phyloP scores from a whole-genome alignment of 371 early-diverging fungal genomes.

The Furculomyces boomerangus region DNA sequence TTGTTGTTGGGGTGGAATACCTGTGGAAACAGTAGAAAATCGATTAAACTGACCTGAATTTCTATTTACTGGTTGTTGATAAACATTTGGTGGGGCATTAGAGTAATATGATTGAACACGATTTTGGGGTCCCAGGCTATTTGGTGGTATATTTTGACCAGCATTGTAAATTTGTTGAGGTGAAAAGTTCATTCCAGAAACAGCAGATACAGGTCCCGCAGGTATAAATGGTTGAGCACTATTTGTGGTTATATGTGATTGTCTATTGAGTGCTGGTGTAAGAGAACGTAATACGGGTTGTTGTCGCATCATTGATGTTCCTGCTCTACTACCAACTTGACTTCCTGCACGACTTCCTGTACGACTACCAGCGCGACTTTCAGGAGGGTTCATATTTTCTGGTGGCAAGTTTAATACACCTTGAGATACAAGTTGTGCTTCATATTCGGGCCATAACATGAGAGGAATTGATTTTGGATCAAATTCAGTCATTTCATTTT shows the following conservation, averaged over 20 bases:
- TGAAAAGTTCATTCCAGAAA: no score
- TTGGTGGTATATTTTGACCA: no score
- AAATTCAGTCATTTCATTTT: constrained; percentile 46
- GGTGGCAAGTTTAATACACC: constrained; percentile 21
- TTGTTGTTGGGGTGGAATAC: no score
- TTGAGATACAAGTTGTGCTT: constrained; percentile 28
- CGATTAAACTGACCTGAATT: no score
- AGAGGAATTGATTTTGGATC: constrained; percentile 69
- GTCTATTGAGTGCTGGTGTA: neutral
- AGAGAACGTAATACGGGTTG: neutral
- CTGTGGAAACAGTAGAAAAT: no score
- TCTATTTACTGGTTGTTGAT: no score
- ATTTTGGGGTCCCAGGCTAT: no score
- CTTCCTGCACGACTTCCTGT: neutral
- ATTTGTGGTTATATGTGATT: neutral
- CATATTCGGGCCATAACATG: constrained; percentile 78
- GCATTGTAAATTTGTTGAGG: no score
- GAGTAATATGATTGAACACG: no score
- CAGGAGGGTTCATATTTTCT: constrained; percentile 18
- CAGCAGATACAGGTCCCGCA: neutral
- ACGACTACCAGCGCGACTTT: neutral
- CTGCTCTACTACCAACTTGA: neutral
- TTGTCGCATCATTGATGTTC: constrained; percentile 1
- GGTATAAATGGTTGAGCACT: neutral
- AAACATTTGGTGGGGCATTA: no score